These are phyloP conservation scores for Monilinia vaccinii-corymbosi DNA, from an alignment of 2,329 filamentous ascomycete genomes.

Conservation along the genomic window DNA sequence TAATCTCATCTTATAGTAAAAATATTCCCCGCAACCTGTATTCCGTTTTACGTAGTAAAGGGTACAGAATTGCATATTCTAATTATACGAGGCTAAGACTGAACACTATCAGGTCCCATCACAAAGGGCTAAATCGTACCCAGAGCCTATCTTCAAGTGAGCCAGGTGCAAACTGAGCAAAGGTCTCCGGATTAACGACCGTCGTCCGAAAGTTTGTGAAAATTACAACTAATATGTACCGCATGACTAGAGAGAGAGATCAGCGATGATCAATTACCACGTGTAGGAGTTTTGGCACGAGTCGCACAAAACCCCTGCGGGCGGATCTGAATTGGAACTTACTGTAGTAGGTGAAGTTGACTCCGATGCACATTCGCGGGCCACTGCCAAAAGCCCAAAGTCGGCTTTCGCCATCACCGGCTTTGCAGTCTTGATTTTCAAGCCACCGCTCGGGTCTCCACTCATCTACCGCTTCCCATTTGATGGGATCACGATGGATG, in stretches of 20 bases:
- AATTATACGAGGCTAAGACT: background rate
- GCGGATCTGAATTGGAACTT: background rate
- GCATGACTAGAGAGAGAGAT: background rate
- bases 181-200: slow-evolving; percentile 78
- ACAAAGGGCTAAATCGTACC: background rate
- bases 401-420: background rate
- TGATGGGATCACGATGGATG: background rate
- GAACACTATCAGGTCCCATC: background rate
- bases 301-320: background rate
- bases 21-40: too few relatives aligned
- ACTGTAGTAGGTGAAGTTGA: background rate
- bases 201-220: background rate
- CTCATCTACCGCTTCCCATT: background rate
- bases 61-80: background rate
- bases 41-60: too few relatives aligned
- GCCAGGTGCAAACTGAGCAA: slow-evolving; percentile 43
- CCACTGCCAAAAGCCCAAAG: background rate
- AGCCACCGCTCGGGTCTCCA: background rate
- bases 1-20: too few relatives aligned
- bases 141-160: background rate
- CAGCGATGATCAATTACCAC: background rate
- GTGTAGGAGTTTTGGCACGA: background rate
- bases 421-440: background rate
- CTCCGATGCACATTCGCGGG: background rate
- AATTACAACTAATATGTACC: background rate